A percentile compares a stretch with the other conserved stretches of the same genome.
These are phyloP conservation scores for Silene latifolia DNA, from an alignment of 148 eudicot species.

Conservation along the genomic window DNA sequence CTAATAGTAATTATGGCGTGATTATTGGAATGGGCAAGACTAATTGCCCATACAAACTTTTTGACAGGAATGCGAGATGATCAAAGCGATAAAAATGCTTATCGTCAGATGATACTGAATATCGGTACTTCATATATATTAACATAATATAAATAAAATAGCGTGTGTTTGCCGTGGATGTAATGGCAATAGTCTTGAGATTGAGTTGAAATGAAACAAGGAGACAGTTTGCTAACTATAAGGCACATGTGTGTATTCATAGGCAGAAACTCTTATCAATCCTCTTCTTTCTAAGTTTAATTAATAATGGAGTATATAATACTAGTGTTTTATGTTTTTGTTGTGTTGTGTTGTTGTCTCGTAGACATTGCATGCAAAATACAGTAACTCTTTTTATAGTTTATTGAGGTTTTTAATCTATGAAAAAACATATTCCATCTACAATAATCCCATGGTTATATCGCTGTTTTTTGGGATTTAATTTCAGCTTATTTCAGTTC, in stretches of 20 bases:
- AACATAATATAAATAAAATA: too few species aligned
- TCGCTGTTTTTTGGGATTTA: too few species aligned
- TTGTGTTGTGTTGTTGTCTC: not conserved
- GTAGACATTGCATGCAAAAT: not conserved
- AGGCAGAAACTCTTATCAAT: not conserved
- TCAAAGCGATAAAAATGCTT: too few species aligned
- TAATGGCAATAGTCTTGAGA: not conserved
- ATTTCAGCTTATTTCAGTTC: too few species aligned
- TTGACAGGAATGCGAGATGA: slow-evolving; percentile 1
- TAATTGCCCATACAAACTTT: not conserved
- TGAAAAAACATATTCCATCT: too few species aligned
- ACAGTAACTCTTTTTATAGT: not conserved
- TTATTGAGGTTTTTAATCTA: not conserved
- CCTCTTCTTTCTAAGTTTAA: not conserved
- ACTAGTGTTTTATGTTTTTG: not conserved
- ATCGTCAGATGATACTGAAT: too few species aligned
- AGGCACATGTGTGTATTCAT: slow-evolving; percentile 11
- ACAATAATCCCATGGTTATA: too few species aligned
- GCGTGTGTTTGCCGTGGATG: not conserved
- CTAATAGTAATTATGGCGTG: slow-evolving; percentile 4
- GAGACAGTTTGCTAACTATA: slow-evolving; percentile 8
- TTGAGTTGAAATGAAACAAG: not conserved
- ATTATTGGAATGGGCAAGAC: slow-evolving; percentile 1
- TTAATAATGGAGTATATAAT: too few species aligned
- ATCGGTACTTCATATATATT: too few species aligned